Conservation (phyloP, 2,329 filamentous ascomycete genomes). For the Sordariomycetes sp. region DNA sequence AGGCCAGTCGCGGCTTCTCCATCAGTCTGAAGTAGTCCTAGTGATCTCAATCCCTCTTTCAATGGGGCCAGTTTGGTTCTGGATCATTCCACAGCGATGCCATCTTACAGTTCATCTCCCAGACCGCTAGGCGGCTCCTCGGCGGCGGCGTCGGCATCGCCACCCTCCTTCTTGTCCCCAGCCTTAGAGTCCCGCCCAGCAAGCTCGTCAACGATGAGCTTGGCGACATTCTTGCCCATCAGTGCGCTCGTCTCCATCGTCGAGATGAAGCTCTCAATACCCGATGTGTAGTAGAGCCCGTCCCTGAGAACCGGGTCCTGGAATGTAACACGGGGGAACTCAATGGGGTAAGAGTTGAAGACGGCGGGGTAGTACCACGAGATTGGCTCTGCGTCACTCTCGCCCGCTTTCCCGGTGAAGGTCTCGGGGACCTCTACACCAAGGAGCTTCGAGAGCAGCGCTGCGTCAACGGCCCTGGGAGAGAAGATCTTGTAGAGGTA, state of each 20-base stretch:
- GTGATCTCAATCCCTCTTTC: background rate
- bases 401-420: slow-evolving; percentile 15
- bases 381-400: slow-evolving; percentile 31
- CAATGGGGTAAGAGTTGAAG: slow-evolving; percentile 78
- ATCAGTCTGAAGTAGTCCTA: background rate
- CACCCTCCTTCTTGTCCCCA: background rate
- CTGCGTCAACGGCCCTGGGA: slow-evolving; percentile 33
- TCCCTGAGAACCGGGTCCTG: slow-evolving; percentile 61
- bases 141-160: background rate
- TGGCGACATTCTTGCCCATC: slow-evolving; percentile 78
- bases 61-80: too few relatives aligned
- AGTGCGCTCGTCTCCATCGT: slow-evolving; percentile 95
- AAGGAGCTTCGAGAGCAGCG: slow-evolving; percentile 39
- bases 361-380: slow-evolving; percentile 67
- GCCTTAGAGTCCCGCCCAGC: slow-evolving; percentile 10
- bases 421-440: slow-evolving; percentile 30
- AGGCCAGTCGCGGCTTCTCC: background rate
- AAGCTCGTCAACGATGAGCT: slow-evolving; percentile 51
- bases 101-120: background rate
- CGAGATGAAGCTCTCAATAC: slow-evolving; percentile 86
- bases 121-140: background rate
- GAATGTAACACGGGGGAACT: slow-evolving; percentile 76
- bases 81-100: too few relatives aligned
- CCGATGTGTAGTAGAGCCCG: slow-evolving; percentile 57
- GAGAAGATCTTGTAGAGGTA: slow-evolving; percentile 56